Conservation (phyloP, 148 eudicot species). For the Diospyros lotus region DNA sequence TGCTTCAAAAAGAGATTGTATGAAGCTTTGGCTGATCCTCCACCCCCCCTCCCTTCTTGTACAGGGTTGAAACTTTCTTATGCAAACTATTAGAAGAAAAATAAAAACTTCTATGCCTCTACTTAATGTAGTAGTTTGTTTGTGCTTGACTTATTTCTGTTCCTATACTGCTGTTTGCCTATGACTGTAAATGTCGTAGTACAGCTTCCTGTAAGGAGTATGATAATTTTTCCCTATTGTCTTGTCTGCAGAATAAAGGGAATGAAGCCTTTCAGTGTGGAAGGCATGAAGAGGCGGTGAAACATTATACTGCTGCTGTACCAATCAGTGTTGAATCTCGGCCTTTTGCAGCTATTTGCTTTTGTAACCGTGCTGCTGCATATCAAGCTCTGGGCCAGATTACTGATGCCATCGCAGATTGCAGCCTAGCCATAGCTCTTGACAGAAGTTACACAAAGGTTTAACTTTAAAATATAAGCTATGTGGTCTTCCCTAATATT, state of each 20-base stretch:
- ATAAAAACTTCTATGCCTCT: too few species aligned
- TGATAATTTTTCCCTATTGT: neutral
- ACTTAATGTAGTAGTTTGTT: too few species aligned
- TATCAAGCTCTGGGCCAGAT: slow-evolving; percentile 65
- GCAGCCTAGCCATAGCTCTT: slow-evolving; percentile 76
- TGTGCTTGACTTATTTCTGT: too few species aligned
- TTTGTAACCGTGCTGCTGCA: slow-evolving; percentile 91
- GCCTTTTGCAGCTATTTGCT: slow-evolving; percentile 78
- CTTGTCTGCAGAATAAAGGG: slow-evolving; percentile 53
- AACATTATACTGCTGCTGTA: slow-evolving; percentile 70
- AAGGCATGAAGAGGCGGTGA: slow-evolving; percentile 67
- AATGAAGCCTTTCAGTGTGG: slow-evolving; percentile 73
- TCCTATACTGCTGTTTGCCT: too few species aligned
- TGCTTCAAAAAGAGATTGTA: too few species aligned
- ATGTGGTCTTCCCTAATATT: neutral
- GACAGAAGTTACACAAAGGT: slow-evolving; percentile 70
- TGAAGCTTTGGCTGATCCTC: too few species aligned
- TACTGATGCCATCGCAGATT: slow-evolving; percentile 82
- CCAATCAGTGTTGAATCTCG: slow-evolving; percentile 57
- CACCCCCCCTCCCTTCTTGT: too few species aligned
- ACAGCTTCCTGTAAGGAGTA: neutral
- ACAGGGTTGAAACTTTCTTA: too few species aligned
- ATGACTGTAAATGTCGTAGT: too few species aligned
- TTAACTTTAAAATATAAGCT: slow-evolving; percentile 1
- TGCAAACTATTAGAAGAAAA: too few species aligned